A percentile compares a stretch with the other conserved stretches of the same genome.
Conservation (phyloP, 768 basidiomycete species). For the Butyriboletus loyo region DNA sequence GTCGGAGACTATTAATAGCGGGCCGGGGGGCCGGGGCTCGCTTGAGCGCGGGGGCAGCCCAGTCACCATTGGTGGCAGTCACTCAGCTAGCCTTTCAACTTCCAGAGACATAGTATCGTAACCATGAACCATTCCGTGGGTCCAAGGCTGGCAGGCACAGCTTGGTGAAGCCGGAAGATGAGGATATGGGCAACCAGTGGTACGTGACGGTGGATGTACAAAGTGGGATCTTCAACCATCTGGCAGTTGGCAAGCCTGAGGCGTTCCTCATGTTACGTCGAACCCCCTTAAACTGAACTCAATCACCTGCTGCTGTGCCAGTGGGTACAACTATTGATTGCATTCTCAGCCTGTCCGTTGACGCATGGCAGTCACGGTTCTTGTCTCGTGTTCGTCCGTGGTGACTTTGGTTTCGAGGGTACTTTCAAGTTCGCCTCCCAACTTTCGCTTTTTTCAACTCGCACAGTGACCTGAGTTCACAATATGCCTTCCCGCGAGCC, state of each 20-base stretch:
- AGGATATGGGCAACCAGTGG: not conserved
- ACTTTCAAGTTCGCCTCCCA: not conserved
- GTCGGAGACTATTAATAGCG: not conserved
- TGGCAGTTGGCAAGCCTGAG: too few species aligned
- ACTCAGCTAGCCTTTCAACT: too few species aligned
- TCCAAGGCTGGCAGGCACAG: too few species aligned
- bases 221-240: not conserved
- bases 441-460: not conserved
- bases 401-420: not conserved
- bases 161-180: not conserved
- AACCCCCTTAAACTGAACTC: not conserved
- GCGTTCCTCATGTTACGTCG: not conserved
- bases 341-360: not conserved
- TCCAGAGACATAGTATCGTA: not conserved
- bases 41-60: too few species aligned
- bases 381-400: not conserved
- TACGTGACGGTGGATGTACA: not conserved
- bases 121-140: not conserved
- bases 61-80: too few species aligned
- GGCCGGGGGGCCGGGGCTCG: not conserved
- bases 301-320: not conserved
- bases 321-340: not conserved
- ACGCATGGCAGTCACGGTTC: not conserved
- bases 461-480: not conserved
- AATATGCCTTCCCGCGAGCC: conserved; percentile 29